Base-by-base conservation (phyloP, 169 alveolate species). In the Cryptosporidium canis region DNA sequence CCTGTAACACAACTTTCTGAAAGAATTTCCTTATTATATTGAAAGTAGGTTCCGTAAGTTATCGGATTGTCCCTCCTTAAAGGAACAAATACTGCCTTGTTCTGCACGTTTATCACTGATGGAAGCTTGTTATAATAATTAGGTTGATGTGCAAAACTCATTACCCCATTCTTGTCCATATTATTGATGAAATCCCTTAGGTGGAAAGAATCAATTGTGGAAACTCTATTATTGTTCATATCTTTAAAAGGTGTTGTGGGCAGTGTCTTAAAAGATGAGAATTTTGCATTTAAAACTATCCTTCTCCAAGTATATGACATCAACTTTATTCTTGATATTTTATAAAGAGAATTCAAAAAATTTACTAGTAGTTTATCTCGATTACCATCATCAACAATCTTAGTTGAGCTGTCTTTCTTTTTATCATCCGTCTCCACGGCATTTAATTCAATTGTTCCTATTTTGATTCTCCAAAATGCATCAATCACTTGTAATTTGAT, bases 1-100 rank as follows among this genome's bases (percentile, higher is more conserved):
- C 87, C 87, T 43, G 72, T 61, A 39, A 77, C 87, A 14, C 87
- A 77, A 43, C 70, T 58, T 55, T 77, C 87, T 33, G 70, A 58
- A 6, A 61, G 44, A 21, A 77, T 41, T 77, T 77, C 77, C 24
- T 77, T 77, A 37, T 61, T 77, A 41, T 77, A 77, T 66, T 77
- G 68, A 39, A 77, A 77, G 37, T 77, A 77, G 4, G 70, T 58
- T 65, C 87, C 87, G 27, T 58, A 77, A 24, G 71, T 58, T 58
- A 77, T 77, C 11, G 87, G 87, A 58, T 77, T 77, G 51, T 77
- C 87, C 27, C 72, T 77, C 21, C 87, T 58, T 35, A 77, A 65
- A 44, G 87, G 87, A 16, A 77, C 72, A 58, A 77, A 77, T 29
- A 55, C 71, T 77, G 87, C 87, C n/a, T 61, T 77, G 41, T 61